Percentiles rank a stretch among this genome's conserved stretches.
phyloP scores from a whole-genome alignment of 164 flowering plant genomes.

The Magnolia kwangsiensis region DNA sequence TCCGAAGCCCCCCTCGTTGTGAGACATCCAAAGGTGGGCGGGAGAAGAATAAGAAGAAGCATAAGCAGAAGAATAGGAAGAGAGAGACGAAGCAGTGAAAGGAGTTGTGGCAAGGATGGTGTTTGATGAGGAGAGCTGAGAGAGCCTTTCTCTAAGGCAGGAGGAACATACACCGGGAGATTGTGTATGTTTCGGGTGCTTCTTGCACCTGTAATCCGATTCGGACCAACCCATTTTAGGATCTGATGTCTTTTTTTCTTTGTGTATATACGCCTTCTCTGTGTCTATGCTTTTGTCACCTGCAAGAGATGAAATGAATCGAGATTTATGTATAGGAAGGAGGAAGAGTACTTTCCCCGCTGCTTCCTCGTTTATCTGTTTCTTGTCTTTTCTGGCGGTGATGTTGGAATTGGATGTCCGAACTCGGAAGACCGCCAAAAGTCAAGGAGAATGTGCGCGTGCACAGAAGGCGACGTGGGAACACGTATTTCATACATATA shows the following conservation, averaged over 20 bases:
- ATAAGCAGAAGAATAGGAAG: neutral
- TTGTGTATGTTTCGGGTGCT: constrained; percentile 30
- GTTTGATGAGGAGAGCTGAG: constrained; percentile 13
- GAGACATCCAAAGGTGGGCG: constrained; percentile 1
- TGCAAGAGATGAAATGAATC: neutral
- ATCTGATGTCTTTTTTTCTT: neutral
- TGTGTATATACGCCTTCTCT: neutral
- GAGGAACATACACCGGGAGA: constrained; percentile 25
- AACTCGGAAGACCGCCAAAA: neutral
- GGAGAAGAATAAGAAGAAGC: constrained; percentile 15
- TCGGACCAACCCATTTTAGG: constrained; percentile 21
- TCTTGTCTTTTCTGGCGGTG: neutral
- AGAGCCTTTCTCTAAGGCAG: constrained; percentile 24
- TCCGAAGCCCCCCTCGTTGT: constrained; percentile 19
- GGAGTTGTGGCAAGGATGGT: neutral
- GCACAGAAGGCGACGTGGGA: neutral
- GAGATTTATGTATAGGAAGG: neutral
- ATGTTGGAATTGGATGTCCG: neutral
- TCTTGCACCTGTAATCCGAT: constrained; percentile 17
- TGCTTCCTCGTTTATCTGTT: neutral
- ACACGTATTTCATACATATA: no score
- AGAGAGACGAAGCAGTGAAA: constrained; percentile 2
- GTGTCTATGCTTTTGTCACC: neutral
- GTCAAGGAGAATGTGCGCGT: neutral
- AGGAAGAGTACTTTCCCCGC: neutral